Conservation (phyloP, 73 alveolate species). For the Blepharisma japonicum region DNA sequence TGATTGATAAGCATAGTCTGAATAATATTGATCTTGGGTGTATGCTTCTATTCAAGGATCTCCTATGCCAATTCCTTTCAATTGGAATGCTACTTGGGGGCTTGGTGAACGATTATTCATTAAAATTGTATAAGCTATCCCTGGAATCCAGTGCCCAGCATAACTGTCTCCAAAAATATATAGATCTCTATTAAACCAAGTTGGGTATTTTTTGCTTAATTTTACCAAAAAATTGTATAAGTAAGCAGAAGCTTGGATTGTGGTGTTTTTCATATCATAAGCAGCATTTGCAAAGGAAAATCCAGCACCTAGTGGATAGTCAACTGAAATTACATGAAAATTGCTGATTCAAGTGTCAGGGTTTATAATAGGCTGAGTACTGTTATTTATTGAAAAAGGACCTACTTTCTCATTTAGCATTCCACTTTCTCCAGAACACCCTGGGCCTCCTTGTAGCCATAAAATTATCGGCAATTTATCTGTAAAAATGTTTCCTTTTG, state of each 20-base stretch:
- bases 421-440: constrained; percentile 72
- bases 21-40: constrained; percentile 23
- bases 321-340: constrained; percentile 51
- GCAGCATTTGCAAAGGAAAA: constrained; percentile 25
- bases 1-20: constrained; percentile 32
- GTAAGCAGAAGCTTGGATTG: not conserved
- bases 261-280: not conserved
- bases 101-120: constrained; percentile 35
- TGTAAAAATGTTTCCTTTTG: not conserved
- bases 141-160: constrained; percentile 87
- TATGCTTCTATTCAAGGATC: constrained; percentile 52
- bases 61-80: constrained; percentile 58
- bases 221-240: constrained; percentile 38
- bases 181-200: constrained; percentile 56
- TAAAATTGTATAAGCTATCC: constrained; percentile 46
- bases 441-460: constrained; percentile 93
- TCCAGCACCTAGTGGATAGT: constrained; percentile 64
- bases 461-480: constrained; percentile 23
- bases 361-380: not conserved
- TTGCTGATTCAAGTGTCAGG: constrained; percentile 19
- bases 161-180: constrained; percentile 79
- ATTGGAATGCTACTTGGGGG: not conserved
- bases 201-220: constrained; percentile 55
- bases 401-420: constrained; percentile 70
- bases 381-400: constrained; percentile 36